Conservation (phyloP, 345 rosid species). For the Moricandia moricandioides region DNA sequence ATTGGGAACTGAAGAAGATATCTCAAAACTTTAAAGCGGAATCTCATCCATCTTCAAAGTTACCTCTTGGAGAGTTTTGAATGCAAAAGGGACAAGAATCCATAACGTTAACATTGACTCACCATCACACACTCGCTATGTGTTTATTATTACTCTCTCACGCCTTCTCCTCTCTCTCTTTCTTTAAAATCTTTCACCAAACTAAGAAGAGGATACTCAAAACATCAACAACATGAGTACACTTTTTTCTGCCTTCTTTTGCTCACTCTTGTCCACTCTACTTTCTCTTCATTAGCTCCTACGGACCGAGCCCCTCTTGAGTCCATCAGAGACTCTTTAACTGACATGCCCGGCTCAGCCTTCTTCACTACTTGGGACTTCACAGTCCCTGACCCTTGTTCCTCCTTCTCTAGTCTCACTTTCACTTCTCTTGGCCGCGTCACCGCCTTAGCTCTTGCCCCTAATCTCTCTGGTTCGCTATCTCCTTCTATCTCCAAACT, state of each 20-base stretch:
- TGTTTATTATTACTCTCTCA: background rate
- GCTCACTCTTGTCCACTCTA: constrained; percentile 27
- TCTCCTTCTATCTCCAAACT: constrained; percentile 61
- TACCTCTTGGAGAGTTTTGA: background rate
- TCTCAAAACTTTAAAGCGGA: too few species aligned
- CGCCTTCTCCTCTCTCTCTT: constrained; percentile 11
- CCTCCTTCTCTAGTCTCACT: constrained; percentile 60
- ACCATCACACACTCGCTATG: too few species aligned
- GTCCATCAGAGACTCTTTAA: constrained; percentile 53
- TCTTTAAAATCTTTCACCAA: constrained; percentile 3
- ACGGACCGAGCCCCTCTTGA: constrained; percentile 39
- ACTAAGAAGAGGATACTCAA: background rate
- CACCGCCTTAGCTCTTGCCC: constrained; percentile 54
- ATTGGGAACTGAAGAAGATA: background rate
- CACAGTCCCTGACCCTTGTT: constrained; percentile 54
- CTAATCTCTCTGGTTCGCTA: constrained; percentile 73
- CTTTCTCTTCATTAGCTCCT: constrained; percentile 27
- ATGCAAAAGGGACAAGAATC: background rate
- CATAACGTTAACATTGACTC: too few species aligned
- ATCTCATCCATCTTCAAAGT: background rate
- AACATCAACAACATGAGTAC: constrained; percentile 19
- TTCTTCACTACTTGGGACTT: constrained; percentile 73
- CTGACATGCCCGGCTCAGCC: constrained; percentile 55
- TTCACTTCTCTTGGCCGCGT: constrained; percentile 48
- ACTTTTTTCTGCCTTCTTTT: constrained; percentile 19